These are phyloP conservation scores for Cyclotella distinguenda DNA, from an alignment of 108 stramenopile species.

Conservation along the genomic window DNA sequence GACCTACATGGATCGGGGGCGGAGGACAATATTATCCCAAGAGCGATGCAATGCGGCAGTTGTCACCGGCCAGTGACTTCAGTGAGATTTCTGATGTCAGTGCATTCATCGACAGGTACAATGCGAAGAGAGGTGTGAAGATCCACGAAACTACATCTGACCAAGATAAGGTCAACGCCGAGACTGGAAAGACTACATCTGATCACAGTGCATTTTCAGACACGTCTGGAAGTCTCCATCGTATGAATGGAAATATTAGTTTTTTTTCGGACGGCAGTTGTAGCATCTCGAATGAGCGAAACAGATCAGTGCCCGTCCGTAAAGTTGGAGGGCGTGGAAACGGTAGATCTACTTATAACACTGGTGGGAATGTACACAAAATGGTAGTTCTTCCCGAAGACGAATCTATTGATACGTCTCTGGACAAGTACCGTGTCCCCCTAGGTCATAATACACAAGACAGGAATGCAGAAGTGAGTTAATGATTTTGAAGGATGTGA, in stretches of 20 bases:
- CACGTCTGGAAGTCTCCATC: conserved; percentile 1
- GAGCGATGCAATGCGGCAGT: not conserved
- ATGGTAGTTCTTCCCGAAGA: conserved; percentile 10
- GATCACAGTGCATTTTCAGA: conserved; percentile 9
- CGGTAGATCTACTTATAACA: not conserved
- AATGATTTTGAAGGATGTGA: not conserved
- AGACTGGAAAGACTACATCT: not conserved
- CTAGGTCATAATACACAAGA: not conserved
- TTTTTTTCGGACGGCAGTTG: conserved; percentile 6
- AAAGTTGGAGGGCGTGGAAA: not conserved
- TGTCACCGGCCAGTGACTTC: conserved; percentile 6
- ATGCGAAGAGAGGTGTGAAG: too few species aligned
- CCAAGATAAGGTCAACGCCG: not conserved
- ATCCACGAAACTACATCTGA: not conserved
- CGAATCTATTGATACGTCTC: conserved; percentile 13
- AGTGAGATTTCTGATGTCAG: conserved; percentile 10
- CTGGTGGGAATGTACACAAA: not conserved
- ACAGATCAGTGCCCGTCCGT: not conserved
- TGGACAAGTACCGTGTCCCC: conserved; percentile 2
- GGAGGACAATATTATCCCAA: not conserved
- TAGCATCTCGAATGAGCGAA: not conserved
- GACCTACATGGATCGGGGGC: conserved; percentile 11
- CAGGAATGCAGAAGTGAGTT: too few species aligned
- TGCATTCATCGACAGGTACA: not conserved
- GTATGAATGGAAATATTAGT: not conserved